These are phyloP conservation scores for Debaryomyces udenii DNA, from an alignment of 1,139 yeast genomes.

Conservation along the genomic window DNA sequence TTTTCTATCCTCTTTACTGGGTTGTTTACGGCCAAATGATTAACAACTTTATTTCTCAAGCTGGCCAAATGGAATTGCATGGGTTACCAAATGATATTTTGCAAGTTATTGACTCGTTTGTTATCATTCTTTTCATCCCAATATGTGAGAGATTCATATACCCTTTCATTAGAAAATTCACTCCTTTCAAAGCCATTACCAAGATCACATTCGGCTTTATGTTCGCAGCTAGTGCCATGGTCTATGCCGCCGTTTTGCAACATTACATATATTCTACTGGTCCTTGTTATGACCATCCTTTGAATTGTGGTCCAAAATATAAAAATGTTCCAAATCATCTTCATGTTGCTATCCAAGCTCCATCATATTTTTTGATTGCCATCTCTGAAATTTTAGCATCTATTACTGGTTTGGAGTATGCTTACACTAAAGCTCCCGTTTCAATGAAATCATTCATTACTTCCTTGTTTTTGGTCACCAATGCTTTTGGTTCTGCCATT, in stretches of 20 bases:
- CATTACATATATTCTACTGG: conserved; percentile 70
- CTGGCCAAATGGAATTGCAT: conserved; percentile 65
- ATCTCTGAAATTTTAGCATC: conserved; percentile 68
- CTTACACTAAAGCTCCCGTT: conserved; percentile 70
- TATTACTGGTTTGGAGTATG: conserved; percentile 68
- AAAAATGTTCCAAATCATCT: conserved; percentile 49
- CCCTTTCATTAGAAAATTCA: conserved; percentile 57
- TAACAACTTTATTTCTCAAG: conserved; percentile 65
- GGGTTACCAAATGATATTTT: conserved; percentile 68
- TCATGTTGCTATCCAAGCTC: conserved; percentile 66
- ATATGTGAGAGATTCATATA: conserved; percentile 55
- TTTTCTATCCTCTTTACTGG: conserved; percentile 68
- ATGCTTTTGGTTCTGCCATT: conserved; percentile 69
- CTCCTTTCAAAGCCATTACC: conserved; percentile 69
- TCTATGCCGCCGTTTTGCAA: conserved; percentile 82
- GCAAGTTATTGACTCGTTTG: conserved; percentile 64
- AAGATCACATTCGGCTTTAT: conserved; percentile 78
- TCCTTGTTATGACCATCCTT: conserved; percentile 73
- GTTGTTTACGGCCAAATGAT: conserved; percentile 68
- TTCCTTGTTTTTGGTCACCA: conserved; percentile 62
- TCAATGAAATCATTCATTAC: conserved; percentile 68
- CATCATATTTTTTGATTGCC: conserved; percentile 64
- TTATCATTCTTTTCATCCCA: conserved; percentile 65
- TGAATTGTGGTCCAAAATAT: conserved; percentile 32
- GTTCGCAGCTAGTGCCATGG: conserved; percentile 70